phyloP scores from a whole-genome alignment of 331 rosid genomes.

The Pyracantha coccinea region DNA sequence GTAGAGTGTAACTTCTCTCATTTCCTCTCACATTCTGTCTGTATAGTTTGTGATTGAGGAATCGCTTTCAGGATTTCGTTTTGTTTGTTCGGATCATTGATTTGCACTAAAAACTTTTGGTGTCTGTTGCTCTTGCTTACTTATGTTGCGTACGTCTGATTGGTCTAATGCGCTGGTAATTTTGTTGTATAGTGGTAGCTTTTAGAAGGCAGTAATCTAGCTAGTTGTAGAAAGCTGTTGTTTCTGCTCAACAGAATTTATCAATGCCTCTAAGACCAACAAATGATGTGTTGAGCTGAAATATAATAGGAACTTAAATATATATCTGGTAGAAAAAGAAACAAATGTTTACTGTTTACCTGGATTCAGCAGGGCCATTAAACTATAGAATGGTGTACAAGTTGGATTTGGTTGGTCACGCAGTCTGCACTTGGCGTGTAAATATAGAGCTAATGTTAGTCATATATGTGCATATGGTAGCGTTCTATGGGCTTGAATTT shows the following conservation, averaged over 20 bases:
- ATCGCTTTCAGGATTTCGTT: neutral
- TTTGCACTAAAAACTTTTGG: neutral
- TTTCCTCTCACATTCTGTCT: neutral
- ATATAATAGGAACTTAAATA: neutral
- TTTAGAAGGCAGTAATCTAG: neutral
- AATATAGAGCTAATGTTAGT: neutral
- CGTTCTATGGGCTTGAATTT: neutral
- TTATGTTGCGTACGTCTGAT: neutral
- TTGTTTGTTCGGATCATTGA: neutral
- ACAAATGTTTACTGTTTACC: neutral
- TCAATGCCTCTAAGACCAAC: neutral
- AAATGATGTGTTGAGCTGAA: neutral
- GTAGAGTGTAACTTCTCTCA: slow-evolving; percentile 20
- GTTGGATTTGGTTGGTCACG: neutral
- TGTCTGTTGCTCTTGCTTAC: neutral
- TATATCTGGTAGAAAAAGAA: neutral
- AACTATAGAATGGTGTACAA: neutral
- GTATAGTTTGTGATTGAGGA: neutral
- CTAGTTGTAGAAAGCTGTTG: neutral
- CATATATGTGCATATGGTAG: neutral
- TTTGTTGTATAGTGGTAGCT: neutral
- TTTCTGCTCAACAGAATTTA: neutral
- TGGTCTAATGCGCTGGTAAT: neutral
- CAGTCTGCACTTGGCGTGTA: neutral
- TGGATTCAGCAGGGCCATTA: neutral